Conservation (phyloP, 2,329 filamentous ascomycete species). For the Pseudogymnoascus sp. region DNA sequence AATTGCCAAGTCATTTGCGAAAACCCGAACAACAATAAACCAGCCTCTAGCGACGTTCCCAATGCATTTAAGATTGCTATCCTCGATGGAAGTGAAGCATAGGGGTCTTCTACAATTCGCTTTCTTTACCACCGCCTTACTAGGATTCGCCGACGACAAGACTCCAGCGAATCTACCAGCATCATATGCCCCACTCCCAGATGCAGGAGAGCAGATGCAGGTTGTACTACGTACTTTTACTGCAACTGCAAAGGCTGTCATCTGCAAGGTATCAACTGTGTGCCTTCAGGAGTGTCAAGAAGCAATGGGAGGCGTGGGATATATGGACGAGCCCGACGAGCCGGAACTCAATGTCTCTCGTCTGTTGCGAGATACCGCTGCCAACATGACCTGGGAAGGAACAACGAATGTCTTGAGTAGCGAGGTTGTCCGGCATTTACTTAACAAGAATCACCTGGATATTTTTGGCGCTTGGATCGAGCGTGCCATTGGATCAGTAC, state of each 20-base stretch:
- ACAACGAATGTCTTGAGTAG: conserved; percentile 12
- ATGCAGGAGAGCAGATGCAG: conserved; percentile 26
- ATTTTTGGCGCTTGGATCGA: conserved; percentile 11
- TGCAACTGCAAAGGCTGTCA: conserved; percentile 28
- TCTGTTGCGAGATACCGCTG: conserved; percentile 10
- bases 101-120: conserved; percentile 30
- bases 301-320: conserved; percentile 31
- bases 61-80: conserved; percentile 33
- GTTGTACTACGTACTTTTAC: conserved; percentile 12
- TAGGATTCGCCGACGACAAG: conserved; percentile 28
- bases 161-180: conserved; percentile 25
- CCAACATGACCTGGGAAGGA: conserved; percentile 13
- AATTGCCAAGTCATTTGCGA: conserved; percentile 34
- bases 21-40: conserved; percentile 30
- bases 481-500: conserved; percentile 10
- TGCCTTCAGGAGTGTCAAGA: conserved; percentile 32
- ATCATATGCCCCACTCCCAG: conserved; percentile 28
- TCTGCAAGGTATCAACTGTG: conserved; percentile 27
- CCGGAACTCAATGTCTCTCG: conserved; percentile 12
- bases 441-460: conserved; percentile 13
- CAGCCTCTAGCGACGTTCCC: conserved; percentile 31
- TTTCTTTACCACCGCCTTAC: conserved; percentile 29
- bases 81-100: conserved; percentile 32
- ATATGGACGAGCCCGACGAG: conserved; percentile 28
- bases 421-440: conserved; percentile 11